A percentile compares a stretch with the other conserved stretches of the same genome.
These are phyloP conservation scores for Daldinia caldariorum DNA, from an alignment of 495 filamentous ascomycete genomes.

Conservation along the genomic window DNA sequence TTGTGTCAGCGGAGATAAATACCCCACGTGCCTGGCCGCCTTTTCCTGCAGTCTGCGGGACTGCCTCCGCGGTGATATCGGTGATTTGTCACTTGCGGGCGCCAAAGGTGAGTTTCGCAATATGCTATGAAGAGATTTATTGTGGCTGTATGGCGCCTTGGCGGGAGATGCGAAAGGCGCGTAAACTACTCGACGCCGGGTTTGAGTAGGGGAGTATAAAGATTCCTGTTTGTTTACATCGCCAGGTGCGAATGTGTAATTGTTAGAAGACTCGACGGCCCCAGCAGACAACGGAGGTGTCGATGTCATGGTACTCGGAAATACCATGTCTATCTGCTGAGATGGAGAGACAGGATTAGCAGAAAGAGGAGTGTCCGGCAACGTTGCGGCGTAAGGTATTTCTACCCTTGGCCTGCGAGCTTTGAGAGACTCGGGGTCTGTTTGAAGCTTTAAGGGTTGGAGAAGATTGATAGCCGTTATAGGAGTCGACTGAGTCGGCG, in stretches of 20 bases:
- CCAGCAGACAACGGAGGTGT: slow-evolving; percentile 63
- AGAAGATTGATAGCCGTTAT: slow-evolving; percentile 54
- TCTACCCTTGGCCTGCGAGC: slow-evolving; percentile 43
- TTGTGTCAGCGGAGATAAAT: slow-evolving; percentile 62
- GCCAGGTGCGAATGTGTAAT: slow-evolving; percentile 52
- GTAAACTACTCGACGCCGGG: slow-evolving; percentile 41
- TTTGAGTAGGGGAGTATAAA: slow-evolving; percentile 38
- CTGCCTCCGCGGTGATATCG: slow-evolving; percentile 57
- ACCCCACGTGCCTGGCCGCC: slow-evolving; percentile 59
- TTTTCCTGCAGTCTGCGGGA: slow-evolving; percentile 61
- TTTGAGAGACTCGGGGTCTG: slow-evolving; percentile 45
- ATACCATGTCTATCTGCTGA: slow-evolving; percentile 51
- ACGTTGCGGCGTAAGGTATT: slow-evolving; percentile 55
- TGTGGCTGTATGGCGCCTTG: slow-evolving; percentile 69
- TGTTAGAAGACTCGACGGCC: slow-evolving; percentile 50
- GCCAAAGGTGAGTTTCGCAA: slow-evolving; percentile 78
- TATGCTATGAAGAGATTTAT: slow-evolving; percentile 74
- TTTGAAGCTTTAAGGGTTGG: slow-evolving; percentile 59
- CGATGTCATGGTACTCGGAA: slow-evolving; percentile 59
- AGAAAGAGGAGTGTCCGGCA: slow-evolving; percentile 58
- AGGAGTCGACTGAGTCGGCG: slow-evolving; percentile 58
- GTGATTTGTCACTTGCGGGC: slow-evolving; percentile 56
- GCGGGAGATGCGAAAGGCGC: slow-evolving; percentile 19
- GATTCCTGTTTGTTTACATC: slow-evolving; percentile 32
- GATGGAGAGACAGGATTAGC: slow-evolving; percentile 56